Percentiles rank a stretch among this genome's conserved stretches.
Conservation (phyloP, 495 filamentous ascomycete species). For the Penicillium herquei region DNA sequence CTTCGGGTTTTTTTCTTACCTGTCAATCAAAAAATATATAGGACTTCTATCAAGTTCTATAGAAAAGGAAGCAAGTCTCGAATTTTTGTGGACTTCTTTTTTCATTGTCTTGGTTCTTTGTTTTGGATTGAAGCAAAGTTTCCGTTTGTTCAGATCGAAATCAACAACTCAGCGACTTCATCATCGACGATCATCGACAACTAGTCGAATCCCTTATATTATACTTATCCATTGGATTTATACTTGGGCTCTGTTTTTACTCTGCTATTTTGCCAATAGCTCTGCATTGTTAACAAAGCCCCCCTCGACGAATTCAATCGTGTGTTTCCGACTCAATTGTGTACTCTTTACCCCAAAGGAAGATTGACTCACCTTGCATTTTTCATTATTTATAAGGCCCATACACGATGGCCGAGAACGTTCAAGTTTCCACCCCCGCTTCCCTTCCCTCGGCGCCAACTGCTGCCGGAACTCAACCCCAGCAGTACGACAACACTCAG, state of each 20-base stretch:
- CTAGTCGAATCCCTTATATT: slow-evolving; percentile 3
- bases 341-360: neutral
- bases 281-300: neutral
- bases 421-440: slow-evolving; percentile 49
- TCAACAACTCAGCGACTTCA: slow-evolving; percentile 6
- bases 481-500: slow-evolving; percentile 65
- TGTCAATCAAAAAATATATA: slow-evolving; percentile 7
- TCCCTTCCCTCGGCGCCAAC: slow-evolving; percentile 63
- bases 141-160: slow-evolving; percentile 9
- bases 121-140: slow-evolving; percentile 15
- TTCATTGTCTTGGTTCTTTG: slow-evolving; percentile 11
- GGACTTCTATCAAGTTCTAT: neutral
- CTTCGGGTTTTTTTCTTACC: slow-evolving; percentile 19
- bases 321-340: neutral
- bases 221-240: slow-evolving; percentile 9
- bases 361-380: slow-evolving; percentile 13
- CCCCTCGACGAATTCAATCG: too few species aligned
- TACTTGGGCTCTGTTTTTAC: neutral
- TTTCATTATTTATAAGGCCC: slow-evolving; percentile 15
- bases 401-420: slow-evolving; percentile 66
- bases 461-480: slow-evolving; percentile 66
- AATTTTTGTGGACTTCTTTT: neutral
- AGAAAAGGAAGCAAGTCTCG: neutral
- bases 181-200: neutral
- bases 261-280: neutral